Evolutionary conservation across 192 early-diverging fungal genomes (phyloP).

Genomic region (Rhizoclosmatium globosum): DNA sequence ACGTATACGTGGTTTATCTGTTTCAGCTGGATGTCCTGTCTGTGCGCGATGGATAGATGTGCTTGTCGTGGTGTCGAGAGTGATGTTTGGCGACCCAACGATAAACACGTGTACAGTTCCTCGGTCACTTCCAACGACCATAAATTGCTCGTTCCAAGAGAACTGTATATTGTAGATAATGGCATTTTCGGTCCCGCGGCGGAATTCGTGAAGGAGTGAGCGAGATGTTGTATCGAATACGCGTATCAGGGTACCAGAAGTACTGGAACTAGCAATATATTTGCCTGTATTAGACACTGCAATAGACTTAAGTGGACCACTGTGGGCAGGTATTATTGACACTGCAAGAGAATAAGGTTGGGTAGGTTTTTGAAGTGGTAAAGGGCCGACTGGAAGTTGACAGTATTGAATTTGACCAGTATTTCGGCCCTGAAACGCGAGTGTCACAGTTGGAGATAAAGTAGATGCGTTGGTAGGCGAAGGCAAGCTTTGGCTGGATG

Average conservation of each 20-base stretch:
- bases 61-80: not conserved
- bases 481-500: slow-evolving; percentile 56
- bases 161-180: slow-evolving; percentile 91
- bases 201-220: slow-evolving; percentile 81
- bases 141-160: slow-evolving; percentile 73
- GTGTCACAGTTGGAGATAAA: slow-evolving; percentile 19
- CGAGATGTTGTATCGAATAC: slow-evolving; percentile 83
- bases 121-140: slow-evolving; percentile 90
- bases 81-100: slow-evolving; percentile 53
- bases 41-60: not conserved
- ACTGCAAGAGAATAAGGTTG: slow-evolving; percentile 55
- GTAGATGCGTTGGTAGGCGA: slow-evolving; percentile 32
- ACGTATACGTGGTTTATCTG: not conserved
- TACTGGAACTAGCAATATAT: slow-evolving; percentile 85
- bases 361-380: slow-evolving; percentile 30
- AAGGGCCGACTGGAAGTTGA: slow-evolving; percentile 53
- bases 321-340: slow-evolving; percentile 85
- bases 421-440: slow-evolving; percentile 85
- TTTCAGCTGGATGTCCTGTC: not conserved
- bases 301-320: slow-evolving; percentile 76
- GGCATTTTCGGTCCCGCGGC: slow-evolving; percentile 87
- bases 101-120: slow-evolving; percentile 95
- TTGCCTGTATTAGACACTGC: slow-evolving; percentile 79
- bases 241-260: slow-evolving; percentile 91
- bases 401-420: slow-evolving; percentile 88